phyloP scores from a whole-genome alignment of 345 rosid species.

The Populus ilicifolia region DNA sequence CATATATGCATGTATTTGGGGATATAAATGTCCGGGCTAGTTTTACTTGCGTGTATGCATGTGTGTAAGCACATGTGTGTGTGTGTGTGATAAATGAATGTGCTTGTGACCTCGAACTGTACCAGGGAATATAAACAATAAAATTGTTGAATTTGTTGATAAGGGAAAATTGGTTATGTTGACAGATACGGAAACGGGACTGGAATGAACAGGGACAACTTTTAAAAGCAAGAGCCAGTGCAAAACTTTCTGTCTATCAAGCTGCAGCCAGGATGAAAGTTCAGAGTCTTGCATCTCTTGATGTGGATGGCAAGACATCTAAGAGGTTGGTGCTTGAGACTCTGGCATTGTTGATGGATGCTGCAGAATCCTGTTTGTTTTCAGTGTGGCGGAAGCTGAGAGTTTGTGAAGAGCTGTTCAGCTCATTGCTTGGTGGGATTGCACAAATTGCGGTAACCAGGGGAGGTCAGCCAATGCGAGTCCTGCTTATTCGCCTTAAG shows the following conservation, averaged over 20 bases:
- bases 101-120: neutral
- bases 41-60: neutral
- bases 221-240: constrained; percentile 74
- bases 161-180: constrained; percentile 17
- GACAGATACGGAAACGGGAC: constrained; percentile 88
- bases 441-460: constrained; percentile 74
- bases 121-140: neutral
- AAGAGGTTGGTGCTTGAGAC: constrained; percentile 90
- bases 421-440: constrained; percentile 76
- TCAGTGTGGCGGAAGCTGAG: constrained; percentile 95
- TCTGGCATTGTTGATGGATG: constrained; percentile 72
- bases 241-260: constrained; percentile 79
- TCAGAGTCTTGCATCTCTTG: constrained; percentile 67
- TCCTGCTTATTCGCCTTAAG: constrained; percentile 90
- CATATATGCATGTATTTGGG: neutral
- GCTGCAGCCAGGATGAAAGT: constrained; percentile 80
- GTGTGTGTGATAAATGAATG: neutral
- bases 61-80: neutral
- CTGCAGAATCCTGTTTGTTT: constrained; percentile 85
- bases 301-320: constrained; percentile 76
- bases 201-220: constrained; percentile 84
- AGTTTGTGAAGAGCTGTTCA: constrained; percentile 82
- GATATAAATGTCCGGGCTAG: neutral
- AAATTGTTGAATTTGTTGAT: constrained; percentile 2
- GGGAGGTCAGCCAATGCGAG: constrained; percentile 96